These are phyloP conservation scores for Halophytophthora batemanensis DNA, from an alignment of 352 stramenopile species.

Conservation along the genomic window DNA sequence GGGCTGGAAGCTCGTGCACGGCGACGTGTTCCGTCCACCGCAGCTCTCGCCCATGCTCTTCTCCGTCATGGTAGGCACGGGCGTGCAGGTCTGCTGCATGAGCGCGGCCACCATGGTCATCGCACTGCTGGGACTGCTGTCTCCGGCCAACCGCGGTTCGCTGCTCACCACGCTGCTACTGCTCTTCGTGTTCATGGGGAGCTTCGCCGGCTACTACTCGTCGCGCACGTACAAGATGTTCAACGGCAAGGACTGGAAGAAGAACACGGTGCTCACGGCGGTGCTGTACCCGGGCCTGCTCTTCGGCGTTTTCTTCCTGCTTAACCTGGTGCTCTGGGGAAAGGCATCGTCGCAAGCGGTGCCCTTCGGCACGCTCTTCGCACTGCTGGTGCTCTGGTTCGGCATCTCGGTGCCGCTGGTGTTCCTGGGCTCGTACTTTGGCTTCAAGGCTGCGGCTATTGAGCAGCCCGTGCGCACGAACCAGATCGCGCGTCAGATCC, in stretches of 20 bases:
- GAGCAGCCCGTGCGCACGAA: slow-evolving; percentile 90
- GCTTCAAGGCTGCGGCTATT: slow-evolving; percentile 85
- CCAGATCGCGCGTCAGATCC: slow-evolving; percentile 90
- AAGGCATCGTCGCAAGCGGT: slow-evolving; percentile 88
- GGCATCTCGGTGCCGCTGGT: slow-evolving; percentile 97
- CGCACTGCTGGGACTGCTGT: slow-evolving; percentile 93
- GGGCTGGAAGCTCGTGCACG: slow-evolving; percentile 96
- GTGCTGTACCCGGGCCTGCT: slow-evolving; percentile 93
- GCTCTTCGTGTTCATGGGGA: slow-evolving; percentile 98
- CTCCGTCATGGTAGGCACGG: slow-evolving; percentile 94
- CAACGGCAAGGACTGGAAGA: slow-evolving; percentile 96
- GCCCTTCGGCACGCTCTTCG: slow-evolving; percentile 96
- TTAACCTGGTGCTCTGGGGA: slow-evolving; percentile 95
- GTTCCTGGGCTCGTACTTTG: slow-evolving; percentile 98
- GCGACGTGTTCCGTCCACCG: slow-evolving; percentile 98
- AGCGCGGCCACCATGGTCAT: slow-evolving; percentile 95
- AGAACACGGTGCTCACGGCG: slow-evolving; percentile 95
- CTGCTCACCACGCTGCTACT: slow-evolving; percentile 96
- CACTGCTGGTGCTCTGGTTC: slow-evolving; percentile 97
- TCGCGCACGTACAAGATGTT: slow-evolving; percentile 99
- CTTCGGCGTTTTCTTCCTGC: slow-evolving; percentile 93
- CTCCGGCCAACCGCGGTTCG: slow-evolving; percentile 95
- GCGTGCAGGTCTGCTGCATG: slow-evolving; percentile 95
- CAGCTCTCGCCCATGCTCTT: slow-evolving; percentile 92
- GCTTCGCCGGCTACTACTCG: slow-evolving; percentile 95